phyloP scores from a whole-genome alignment of 176 grass and related monocot genomes.

The Lolium rigidum region DNA sequence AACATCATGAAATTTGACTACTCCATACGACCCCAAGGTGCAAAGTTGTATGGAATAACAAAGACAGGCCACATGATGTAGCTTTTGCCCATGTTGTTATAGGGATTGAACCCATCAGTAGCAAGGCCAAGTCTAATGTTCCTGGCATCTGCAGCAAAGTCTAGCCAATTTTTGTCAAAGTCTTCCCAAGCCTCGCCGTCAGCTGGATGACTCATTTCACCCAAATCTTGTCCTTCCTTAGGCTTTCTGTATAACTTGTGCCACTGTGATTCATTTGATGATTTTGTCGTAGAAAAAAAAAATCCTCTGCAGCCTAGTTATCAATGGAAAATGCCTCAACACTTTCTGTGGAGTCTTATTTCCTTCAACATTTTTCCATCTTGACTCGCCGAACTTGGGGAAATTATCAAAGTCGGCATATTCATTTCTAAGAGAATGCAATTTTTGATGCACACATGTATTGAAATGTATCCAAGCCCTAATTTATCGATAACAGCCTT shows the following conservation, averaged over 20 bases:
- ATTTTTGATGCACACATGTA: not conserved
- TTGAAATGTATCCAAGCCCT: not conserved
- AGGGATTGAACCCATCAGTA: not conserved
- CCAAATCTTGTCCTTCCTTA: too few species aligned
- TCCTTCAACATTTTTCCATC: not conserved
- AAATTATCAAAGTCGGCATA: not conserved
- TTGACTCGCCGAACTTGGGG: not conserved
- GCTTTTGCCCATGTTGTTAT: not conserved
- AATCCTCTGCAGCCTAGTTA: not conserved
- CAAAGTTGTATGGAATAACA: not conserved
- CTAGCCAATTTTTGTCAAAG: not conserved
- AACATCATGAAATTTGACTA: not conserved
- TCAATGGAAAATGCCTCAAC: not conserved
- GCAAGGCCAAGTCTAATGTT: too few species aligned
- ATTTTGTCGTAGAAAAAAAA: not conserved
- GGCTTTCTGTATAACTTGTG: not conserved
- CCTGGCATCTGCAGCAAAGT: too few species aligned
- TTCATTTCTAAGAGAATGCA: not conserved
- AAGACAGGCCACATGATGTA: not conserved
- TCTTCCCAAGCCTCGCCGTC: not conserved
- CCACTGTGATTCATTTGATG: not conserved
- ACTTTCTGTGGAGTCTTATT: not conserved
- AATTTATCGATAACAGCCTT: not conserved
- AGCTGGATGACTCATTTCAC: not conserved
- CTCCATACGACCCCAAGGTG: not conserved